Conservation (phyloP, 352 stramenopile genomes). For the Blastocystis sp. region DNA sequence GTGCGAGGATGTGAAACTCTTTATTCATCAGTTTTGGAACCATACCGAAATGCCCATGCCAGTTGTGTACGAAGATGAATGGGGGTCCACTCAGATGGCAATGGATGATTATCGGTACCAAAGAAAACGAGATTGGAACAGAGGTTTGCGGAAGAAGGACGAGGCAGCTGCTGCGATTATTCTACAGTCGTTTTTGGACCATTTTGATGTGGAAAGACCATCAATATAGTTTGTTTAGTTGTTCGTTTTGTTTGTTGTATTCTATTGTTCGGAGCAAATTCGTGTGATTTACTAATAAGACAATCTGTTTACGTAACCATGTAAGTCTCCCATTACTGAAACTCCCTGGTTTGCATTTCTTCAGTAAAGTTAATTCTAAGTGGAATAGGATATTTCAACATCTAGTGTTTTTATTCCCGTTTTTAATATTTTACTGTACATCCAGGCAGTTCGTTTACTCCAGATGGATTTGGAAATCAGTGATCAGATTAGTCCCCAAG, state of each 20-base stretch:
- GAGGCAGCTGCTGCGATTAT: not conserved
- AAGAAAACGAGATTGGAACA: not conserved
- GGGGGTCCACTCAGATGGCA: not conserved
- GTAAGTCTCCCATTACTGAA: not conserved
- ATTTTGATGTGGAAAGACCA: not conserved
- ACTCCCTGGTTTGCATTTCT: not conserved
- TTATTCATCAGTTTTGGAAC: constrained; percentile 7
- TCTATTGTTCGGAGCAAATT: not conserved
- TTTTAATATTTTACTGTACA: not conserved
- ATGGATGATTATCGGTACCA: not conserved
- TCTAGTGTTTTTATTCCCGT: not conserved
- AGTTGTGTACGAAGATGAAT: constrained; percentile 3
- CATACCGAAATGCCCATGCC: not conserved
- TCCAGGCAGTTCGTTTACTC: not conserved
- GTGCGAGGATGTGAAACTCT: constrained; percentile 41
- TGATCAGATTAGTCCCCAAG: not conserved
- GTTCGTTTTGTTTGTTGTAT: not conserved
- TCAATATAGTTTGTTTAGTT: not conserved
- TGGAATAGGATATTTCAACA: not conserved
- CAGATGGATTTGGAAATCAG: not conserved
- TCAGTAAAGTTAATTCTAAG: not conserved
- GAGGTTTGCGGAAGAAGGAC: constrained; percentile 17
- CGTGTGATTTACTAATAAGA: not conserved
- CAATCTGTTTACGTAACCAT: not conserved
- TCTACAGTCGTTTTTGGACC: constrained; percentile 1